Base-by-base conservation (phyloP, 441 rosid genomes). In the Francoa sonchifolia region DNA sequence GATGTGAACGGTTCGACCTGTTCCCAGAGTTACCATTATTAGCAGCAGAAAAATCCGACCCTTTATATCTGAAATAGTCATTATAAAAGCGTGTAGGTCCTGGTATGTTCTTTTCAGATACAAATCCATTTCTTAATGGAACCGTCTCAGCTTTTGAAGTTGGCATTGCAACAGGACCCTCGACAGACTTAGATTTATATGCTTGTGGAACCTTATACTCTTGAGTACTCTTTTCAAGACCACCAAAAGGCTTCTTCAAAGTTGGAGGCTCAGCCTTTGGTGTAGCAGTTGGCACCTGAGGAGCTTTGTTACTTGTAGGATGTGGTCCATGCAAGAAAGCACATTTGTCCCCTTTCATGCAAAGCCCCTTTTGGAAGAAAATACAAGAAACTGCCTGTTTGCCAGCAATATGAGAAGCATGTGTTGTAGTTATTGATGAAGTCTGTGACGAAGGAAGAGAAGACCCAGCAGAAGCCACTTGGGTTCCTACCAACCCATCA, bases 301-400 rank as follows among this genome's bases (percentile, higher is more conserved):
- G 58, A 36, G 39, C 55, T 46, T 73, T 83, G 55, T 53, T 65
- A 44, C 23, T 54, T 2, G 68, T 12, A 12, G 72, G 57, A 69
- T 44, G 66, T 17, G 78, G 61, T 20, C 78, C 72, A 43, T 88
- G 97, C 55, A 63, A 52, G 71, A 78, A 88, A 19, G 87, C 75
- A 55, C 97, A 88, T 70, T 50, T 69, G 53, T 88, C 95, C 26
- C 95, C 97, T 69, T 72, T 88, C 47, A 72, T 31, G 62, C 97
- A 88, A 52, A 65, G 51, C 6, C 97, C 97, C 69, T 80, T 81
- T 37, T 72, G 87, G 57, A 76, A 83, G 63, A 78, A 88, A 33
- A 83, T 52, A 58, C 97, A 88, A 2, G 79, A 79, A 26, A 83
- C 84, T 15, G 81, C 75, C 52, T 71, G 83, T 55, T 75, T 88